phyloP scores from a whole-genome alignment of 768 basidiomycete species.

The Coprinellus micaceus region DNA sequence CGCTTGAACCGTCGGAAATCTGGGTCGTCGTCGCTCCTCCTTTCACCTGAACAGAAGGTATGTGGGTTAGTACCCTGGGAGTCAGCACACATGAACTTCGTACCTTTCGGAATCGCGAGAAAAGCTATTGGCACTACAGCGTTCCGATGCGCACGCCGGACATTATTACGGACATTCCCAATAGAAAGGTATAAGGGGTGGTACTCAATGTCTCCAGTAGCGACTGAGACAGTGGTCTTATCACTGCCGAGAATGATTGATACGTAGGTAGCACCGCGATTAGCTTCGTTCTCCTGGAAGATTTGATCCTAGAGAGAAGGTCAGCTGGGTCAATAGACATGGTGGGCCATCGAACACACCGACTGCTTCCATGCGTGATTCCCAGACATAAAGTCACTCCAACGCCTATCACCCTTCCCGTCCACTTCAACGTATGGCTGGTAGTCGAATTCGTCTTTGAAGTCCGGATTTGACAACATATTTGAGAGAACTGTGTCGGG shows the following conservation, averaged over 20 bases:
- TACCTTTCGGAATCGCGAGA: constrained; percentile 22
- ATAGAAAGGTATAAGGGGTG: constrained; percentile 32
- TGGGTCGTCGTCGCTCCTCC: constrained; percentile 6
- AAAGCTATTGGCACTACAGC: constrained; percentile 28
- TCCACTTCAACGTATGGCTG: constrained; percentile 15
- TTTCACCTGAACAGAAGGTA: not conserved
- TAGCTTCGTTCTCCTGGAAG: constrained; percentile 18
- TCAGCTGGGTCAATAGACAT: not conserved
- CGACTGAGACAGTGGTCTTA: constrained; percentile 36
- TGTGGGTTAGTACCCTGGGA: not conserved
- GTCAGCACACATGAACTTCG: constrained; percentile 1
- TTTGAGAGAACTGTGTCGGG: constrained; percentile 23
- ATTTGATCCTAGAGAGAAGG: constrained; percentile 20
- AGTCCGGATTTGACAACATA: constrained; percentile 33
- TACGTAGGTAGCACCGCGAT: constrained; percentile 25
- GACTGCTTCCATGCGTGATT: constrained; percentile 36
- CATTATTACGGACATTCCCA: constrained; percentile 30
- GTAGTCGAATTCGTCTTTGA: constrained; percentile 29
- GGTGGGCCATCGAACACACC: constrained; percentile 20
- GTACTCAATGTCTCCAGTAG: constrained; percentile 35
- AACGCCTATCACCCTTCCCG: constrained; percentile 20
- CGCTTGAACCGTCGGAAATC: constrained; percentile 9
- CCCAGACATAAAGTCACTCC: constrained; percentile 38
- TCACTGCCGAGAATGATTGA: constrained; percentile 35
- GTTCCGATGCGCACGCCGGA: constrained; percentile 29